Conservation (phyloP, 2,329 filamentous ascomycete species). For the Fusarium poae region DNA sequence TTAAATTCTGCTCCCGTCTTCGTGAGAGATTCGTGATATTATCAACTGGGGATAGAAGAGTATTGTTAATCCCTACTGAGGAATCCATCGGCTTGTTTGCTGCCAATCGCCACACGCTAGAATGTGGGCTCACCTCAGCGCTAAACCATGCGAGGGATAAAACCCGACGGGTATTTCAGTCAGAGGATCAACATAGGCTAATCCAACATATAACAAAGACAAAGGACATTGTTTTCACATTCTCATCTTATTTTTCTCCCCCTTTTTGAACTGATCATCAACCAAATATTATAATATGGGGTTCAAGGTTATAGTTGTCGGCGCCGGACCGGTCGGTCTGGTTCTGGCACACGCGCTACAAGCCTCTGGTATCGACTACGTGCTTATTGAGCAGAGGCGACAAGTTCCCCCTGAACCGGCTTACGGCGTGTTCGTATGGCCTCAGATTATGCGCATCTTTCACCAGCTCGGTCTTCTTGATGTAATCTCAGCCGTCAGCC, state of each 20-base stretch:
- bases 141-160: neutral
- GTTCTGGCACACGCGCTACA: slow-evolving; percentile 25
- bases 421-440: slow-evolving; percentile 31
- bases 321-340: slow-evolving; percentile 25
- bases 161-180: slow-evolving; percentile 2
- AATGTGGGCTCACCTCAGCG: slow-evolving; percentile 7
- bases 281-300: neutral
- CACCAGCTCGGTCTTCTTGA: slow-evolving; percentile 25
- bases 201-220: neutral
- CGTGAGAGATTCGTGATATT: no score
- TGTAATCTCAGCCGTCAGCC: neutral
- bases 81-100: neutral
- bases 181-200: slow-evolving; percentile 1
- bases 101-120: neutral
- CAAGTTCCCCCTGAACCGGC: slow-evolving; percentile 26
- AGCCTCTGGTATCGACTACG: slow-evolving; percentile 19
- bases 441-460: slow-evolving; percentile 26
- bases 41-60: no score
- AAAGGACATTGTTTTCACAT: neutral
- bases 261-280: neutral
- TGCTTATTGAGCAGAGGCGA: slow-evolving; percentile 26
- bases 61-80: neutral
- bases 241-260: neutral
- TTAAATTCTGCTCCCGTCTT: no score
- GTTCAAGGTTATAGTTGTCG: slow-evolving; percentile 27